Evolutionary conservation across 306 rosid species (phyloP).

Genomic region (Cajanus cajan): DNA sequence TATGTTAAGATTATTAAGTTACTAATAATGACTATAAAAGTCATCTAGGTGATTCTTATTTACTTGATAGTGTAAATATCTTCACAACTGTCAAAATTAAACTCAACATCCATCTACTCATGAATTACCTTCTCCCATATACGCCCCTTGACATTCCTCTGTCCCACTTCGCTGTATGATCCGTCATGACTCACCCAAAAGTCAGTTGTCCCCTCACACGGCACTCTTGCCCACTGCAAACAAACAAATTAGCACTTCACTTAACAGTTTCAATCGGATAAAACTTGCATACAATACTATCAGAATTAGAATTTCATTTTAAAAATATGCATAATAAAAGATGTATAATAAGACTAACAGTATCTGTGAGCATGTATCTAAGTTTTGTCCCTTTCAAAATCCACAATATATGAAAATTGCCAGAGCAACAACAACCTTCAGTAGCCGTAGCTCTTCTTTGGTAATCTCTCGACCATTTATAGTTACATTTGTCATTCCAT

Average conservation of each 20-base stretch:
- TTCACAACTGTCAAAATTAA: background rate
- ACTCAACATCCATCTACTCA: constrained; percentile 2
- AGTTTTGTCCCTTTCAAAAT: background rate
- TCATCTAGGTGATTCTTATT: background rate
- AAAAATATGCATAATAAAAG: too few species aligned
- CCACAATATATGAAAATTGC: background rate
- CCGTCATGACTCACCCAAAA: constrained; percentile 78
- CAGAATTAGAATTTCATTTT: too few species aligned
- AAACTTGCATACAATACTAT: too few species aligned
- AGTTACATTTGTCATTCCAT: constrained; percentile 61
- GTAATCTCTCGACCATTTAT: constrained; percentile 65
- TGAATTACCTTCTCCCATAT: constrained; percentile 73
- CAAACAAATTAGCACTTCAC: constrained; percentile 18
- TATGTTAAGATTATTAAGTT: background rate
- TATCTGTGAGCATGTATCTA: too few species aligned
- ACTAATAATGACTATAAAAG: background rate
- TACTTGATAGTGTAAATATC: background rate
- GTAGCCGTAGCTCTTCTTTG: constrained; percentile 51
- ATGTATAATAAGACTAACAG: too few species aligned
- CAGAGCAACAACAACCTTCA: constrained; percentile 45
- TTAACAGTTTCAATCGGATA: background rate
- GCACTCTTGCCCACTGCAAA: constrained; percentile 65
- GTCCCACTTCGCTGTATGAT: constrained; percentile 80
- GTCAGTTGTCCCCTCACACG: constrained; percentile 65
- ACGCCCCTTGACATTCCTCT: constrained; percentile 49